A percentile compares a stretch with the other conserved stretches of the same genome.
Conservation (phyloP, 2,329 filamentous ascomycete genomes). For the Cordyceps militaris region DNA sequence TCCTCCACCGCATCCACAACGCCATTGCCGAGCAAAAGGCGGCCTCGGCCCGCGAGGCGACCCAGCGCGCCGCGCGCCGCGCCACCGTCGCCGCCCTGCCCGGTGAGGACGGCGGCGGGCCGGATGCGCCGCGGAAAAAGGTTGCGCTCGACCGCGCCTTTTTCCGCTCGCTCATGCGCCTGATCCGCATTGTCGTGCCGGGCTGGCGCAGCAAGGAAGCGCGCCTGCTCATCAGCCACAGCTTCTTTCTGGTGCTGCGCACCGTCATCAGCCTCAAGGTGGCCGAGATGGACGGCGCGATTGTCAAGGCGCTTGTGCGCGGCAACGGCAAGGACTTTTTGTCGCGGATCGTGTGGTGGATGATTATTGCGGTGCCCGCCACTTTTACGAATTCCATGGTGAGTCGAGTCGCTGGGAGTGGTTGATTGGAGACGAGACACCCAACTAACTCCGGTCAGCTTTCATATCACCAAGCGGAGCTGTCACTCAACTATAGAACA, state of each 20-base stretch:
- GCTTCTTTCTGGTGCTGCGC: conserved; percentile 81
- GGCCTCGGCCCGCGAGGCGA: conserved; percentile 62
- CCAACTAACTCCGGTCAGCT: conserved; percentile 49
- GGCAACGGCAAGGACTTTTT: conserved; percentile 88
- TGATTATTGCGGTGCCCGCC: conserved; percentile 90
- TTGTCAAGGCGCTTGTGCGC: conserved; percentile 87
- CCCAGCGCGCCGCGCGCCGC: conserved; percentile 38
- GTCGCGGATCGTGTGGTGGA: conserved; percentile 91
- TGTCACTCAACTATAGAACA: conserved; percentile 87
- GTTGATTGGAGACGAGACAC: not conserved
- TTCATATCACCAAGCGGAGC: conserved; percentile 92
- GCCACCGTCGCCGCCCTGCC: conserved; percentile 45
- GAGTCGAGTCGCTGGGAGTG: conserved; percentile 22
- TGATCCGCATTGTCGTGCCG: conserved; percentile 83
- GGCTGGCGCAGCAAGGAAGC: conserved; percentile 86
- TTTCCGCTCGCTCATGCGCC: conserved; percentile 64
- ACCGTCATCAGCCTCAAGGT: conserved; percentile 94
- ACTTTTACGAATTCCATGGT: conserved; percentile 99
- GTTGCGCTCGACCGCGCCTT: conserved; percentile 88
- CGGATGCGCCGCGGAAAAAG: conserved; percentile 55
- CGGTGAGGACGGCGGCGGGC: conserved; percentile 19
- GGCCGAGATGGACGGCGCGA: conserved; percentile 85
- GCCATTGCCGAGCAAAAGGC: conserved; percentile 91
- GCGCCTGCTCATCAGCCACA: conserved; percentile 79
- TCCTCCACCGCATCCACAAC: conserved; percentile 81